Conservation (phyloP, 2,329 filamentous ascomycete species). For the Colletotrichum aenigma region DNA sequence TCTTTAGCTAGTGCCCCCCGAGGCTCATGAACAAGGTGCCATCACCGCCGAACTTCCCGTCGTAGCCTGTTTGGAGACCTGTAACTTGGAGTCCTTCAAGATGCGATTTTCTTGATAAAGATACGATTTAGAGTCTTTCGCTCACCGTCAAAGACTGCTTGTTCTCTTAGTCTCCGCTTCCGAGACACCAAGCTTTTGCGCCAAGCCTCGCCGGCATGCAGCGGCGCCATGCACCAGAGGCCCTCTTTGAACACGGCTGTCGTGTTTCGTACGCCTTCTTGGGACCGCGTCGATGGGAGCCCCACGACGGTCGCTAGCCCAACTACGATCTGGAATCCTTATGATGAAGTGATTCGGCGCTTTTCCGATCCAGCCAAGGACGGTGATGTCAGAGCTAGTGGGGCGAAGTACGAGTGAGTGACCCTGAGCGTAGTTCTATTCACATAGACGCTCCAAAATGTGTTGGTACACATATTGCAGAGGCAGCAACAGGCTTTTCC, state of each 20-base stretch:
- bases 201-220: constrained; percentile 14
- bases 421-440: background rate
- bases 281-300: constrained; percentile 5
- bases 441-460: background rate
- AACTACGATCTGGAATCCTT: background rate
- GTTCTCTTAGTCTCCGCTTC: background rate
- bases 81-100: background rate
- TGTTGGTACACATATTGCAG: background rate
- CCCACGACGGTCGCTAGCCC: constrained; percentile 2
- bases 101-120: background rate
- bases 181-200: background rate
- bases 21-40: background rate
- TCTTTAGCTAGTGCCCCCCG: background rate
- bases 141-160: background rate
- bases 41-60: background rate
- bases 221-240: constrained; percentile 4
- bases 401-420: background rate
- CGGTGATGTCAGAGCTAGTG: background rate
- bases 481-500: background rate
- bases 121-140: background rate
- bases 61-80: background rate
- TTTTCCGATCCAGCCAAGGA: constrained; percentile 25
- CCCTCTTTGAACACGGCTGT: constrained; percentile 3
- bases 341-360: constrained; percentile 23
- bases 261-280: constrained; percentile 13